Evolutionary conservation across 2,329 filamentous ascomycete species (phyloP), one percentile per base, ranked within the genome.

Genomic region (Clonostachys rhizophaga): DNA sequence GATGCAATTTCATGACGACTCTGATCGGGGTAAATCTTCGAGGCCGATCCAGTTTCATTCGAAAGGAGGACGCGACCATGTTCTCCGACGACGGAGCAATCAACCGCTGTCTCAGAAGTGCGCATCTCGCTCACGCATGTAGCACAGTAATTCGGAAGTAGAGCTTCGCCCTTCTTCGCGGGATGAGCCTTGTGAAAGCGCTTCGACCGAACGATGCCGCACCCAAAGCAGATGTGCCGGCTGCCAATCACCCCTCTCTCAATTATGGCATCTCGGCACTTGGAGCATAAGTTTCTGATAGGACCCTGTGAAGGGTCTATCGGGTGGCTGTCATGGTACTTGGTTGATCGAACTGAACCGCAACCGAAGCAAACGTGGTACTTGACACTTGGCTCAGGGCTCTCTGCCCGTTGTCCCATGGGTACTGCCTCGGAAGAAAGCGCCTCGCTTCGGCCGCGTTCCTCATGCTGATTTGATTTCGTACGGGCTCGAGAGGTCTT

Each of bases 181-280:
- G 56, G 53, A 34, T 59, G 45, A 8, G 43, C 46, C 5, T 51
- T 46, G 6, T 61, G 58, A 43, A 59, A 62, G 5, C 40, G 42
- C 34, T 53, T 59, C 13, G 59, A 62, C 37, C 58, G 47, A 5
- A 50, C 58, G 18, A 52, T 50, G 7, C 59, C 59, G 40, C 59
- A 62, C 11, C 58, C 52, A 39, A 62, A 69, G 55, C 75, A 78
- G 17, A 75, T 66, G 46, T 72, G 71, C 36, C 60, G 56, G 2
- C 44, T 33, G 9, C 57, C 52, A 10, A 55, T 50, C 34, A 58
- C 43, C 2, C 55, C 57, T 24, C 54, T 50, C 5, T 52, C 46
- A 8, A 60, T 51, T 17, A 46, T 53, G n/a, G 48, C 48, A 37
- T 61, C 54, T 36, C 63, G 62, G 47, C 68, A 71, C 6, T 52